These are phyloP conservation scores for Penicillium atrosanguineum DNA, from an alignment of 495 filamentous ascomycete genomes.

Conservation along the genomic window DNA sequence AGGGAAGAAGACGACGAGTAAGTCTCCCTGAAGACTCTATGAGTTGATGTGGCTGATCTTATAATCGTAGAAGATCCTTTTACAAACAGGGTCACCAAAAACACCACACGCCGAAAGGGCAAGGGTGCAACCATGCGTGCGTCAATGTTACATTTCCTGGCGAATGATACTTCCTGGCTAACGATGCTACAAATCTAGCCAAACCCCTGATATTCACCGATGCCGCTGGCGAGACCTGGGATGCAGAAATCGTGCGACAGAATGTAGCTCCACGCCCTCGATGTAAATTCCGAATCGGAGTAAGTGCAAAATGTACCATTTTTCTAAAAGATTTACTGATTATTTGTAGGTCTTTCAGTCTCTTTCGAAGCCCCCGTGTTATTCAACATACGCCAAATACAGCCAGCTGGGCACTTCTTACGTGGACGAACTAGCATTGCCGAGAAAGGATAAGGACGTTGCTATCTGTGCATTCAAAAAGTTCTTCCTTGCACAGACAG, in stretches of 20 bases:
- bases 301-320: conserved; percentile 11
- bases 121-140: neutral
- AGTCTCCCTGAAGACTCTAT: neutral
- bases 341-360: conserved; percentile 51
- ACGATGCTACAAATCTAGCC: neutral
- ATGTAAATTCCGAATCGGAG: conserved; percentile 30
- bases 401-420: conserved; percentile 24
- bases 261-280: conserved; percentile 3
- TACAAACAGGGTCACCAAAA: neutral
- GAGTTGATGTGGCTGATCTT: neutral
- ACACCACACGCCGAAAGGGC: neutral
- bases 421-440: conserved; percentile 31
- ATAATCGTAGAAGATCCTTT: conserved; percentile 7
- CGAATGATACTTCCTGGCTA: neutral
- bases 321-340: neutral
- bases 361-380: conserved; percentile 42
- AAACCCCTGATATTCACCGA: conserved; percentile 1
- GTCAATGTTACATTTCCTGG: neutral
- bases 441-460: conserved; percentile 23
- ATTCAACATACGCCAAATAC: conserved; percentile 40
- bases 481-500: conserved; percentile 57
- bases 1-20: conserved; percentile 15
- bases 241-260: conserved; percentile 2
- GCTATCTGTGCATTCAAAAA: conserved; percentile 49
- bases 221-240: conserved; percentile 8